Evolutionary conservation across 1,284 basidiomycete species (phyloP).

Genomic region (Coriolopsis trogii): DNA sequence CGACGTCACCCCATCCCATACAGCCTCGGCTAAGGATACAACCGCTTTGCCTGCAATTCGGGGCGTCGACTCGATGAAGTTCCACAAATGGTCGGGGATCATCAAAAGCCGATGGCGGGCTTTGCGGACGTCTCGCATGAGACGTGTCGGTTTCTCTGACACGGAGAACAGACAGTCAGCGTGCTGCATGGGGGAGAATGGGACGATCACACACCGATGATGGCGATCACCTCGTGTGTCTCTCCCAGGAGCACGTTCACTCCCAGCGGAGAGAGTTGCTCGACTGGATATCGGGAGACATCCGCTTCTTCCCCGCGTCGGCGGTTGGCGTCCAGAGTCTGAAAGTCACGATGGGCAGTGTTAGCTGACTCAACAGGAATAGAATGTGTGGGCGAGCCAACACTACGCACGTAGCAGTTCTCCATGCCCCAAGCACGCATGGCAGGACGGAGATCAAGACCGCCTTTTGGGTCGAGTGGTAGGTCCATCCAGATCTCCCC

Average conservation of each 20-base stretch:
- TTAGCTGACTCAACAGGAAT: not conserved
- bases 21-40: too few species aligned
- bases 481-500: slow-evolving; percentile 13
- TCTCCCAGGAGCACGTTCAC: slow-evolving; percentile 6
- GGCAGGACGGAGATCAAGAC: slow-evolving; percentile 10
- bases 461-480: slow-evolving; percentile 3
- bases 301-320: not conserved
- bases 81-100: too few species aligned
- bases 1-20: too few species aligned
- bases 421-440: slow-evolving; percentile 18
- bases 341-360: not conserved
- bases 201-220: slow-evolving; percentile 8
- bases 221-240: slow-evolving; percentile 6
- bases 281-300: slow-evolving; percentile 3
- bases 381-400: too few species aligned
- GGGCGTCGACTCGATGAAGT: not conserved
- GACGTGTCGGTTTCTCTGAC: slow-evolving; percentile 10
- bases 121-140: slow-evolving; percentile 5
- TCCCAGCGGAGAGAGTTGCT: slow-evolving; percentile 9
- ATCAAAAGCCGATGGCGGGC: slow-evolving; percentile 1
- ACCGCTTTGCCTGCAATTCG: too few species aligned
- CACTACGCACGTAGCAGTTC: slow-evolving; percentile 22
- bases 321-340: slow-evolving; percentile 12
- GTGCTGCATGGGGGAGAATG: not conserved
- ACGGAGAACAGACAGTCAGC: too few species aligned